Percentiles rank a stretch among this genome's conserved stretches.
Conservation (phyloP, 2,329 filamentous ascomycete genomes). For the Penicillium sp. region DNA sequence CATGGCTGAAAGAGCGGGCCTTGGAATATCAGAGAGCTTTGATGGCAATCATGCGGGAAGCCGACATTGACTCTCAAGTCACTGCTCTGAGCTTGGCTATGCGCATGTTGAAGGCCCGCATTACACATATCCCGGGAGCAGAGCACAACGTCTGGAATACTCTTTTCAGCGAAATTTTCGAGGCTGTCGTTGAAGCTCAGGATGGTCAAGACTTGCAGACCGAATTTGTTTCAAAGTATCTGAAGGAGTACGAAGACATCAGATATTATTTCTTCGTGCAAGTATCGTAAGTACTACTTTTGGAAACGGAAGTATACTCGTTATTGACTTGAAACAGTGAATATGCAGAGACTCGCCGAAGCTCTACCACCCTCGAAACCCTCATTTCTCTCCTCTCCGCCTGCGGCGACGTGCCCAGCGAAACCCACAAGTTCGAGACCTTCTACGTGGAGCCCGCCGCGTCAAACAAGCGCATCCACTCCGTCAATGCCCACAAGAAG, state of each 20-base stretch:
- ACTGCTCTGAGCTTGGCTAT: slow-evolving; percentile 76
- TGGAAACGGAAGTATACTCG: no score
- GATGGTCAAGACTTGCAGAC: slow-evolving; percentile 60
- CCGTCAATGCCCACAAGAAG: slow-evolving; percentile 69
- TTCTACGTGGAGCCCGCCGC: slow-evolving; percentile 52
- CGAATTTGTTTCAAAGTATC: slow-evolving; percentile 74
- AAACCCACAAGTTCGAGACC: slow-evolving; percentile 36
- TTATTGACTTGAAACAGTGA: slow-evolving; percentile 28
- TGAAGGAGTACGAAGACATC: slow-evolving; percentile 79
- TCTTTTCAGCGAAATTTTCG: slow-evolving; percentile 65
- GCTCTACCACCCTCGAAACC: slow-evolving; percentile 32
- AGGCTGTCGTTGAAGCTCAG: slow-evolving; percentile 58
- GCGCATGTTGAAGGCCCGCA: slow-evolving; percentile 79
- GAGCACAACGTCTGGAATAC: slow-evolving; percentile 69
- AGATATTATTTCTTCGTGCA: slow-evolving; percentile 77
- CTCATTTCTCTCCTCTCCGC: slow-evolving; percentile 40
- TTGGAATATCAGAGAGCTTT: slow-evolving; percentile 67
- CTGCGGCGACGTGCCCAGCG: slow-evolving; percentile 65
- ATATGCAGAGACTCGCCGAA: slow-evolving; percentile 31
- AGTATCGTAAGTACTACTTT: slow-evolving; percentile 58
- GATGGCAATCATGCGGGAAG: slow-evolving; percentile 58
- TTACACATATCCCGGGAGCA: slow-evolving; percentile 58
- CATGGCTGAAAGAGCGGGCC: slow-evolving; percentile 75
- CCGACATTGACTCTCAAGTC: slow-evolving; percentile 59
- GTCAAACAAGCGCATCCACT: slow-evolving; percentile 67